Conservation (phyloP, 2,329 filamentous ascomycete genomes). For the Colletotrichum zoysiae region DNA sequence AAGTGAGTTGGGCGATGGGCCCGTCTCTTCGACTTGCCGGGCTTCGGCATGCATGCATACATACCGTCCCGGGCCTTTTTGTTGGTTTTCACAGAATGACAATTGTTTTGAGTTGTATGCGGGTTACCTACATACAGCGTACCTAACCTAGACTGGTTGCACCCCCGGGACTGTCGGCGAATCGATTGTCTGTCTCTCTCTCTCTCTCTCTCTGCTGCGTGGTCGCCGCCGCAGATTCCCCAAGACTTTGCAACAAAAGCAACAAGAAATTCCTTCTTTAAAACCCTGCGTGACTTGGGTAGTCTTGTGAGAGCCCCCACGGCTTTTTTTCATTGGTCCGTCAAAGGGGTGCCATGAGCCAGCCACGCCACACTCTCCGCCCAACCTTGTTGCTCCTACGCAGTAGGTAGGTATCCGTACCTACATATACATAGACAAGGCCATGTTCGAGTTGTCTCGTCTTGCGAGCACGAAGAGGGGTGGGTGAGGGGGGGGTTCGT, state of each 20-base stretch:
- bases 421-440: not conserved
- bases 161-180: conserved; percentile 10
- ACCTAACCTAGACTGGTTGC: not conserved
- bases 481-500: not conserved
- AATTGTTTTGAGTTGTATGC: not conserved
- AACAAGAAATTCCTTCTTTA: conserved; percentile 12
- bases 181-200: too few relatives aligned
- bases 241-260: not conserved
- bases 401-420: too few relatives aligned
- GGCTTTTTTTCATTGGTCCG: conserved; percentile 7
- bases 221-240: not conserved
- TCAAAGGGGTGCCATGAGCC: conserved; percentile 22
- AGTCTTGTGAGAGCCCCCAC: conserved; percentile 15
- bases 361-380: not conserved
- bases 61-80: conserved; percentile 15
- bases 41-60: conserved; percentile 34
- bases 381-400: not conserved
- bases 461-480: conserved; percentile 4
- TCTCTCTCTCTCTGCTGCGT: not conserved
- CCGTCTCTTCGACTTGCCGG: conserved; percentile 25
- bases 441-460: conserved; percentile 20
- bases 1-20: conserved; percentile 20
- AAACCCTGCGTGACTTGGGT: conserved; percentile 20
- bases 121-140: too few relatives aligned
- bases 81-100: conserved; percentile 15